Evolutionary conservation across 805 yeast species (phyloP), one percentile per base, ranked within the genome.

Genomic region (Wickerhamomyces sydowiorum): DNA sequence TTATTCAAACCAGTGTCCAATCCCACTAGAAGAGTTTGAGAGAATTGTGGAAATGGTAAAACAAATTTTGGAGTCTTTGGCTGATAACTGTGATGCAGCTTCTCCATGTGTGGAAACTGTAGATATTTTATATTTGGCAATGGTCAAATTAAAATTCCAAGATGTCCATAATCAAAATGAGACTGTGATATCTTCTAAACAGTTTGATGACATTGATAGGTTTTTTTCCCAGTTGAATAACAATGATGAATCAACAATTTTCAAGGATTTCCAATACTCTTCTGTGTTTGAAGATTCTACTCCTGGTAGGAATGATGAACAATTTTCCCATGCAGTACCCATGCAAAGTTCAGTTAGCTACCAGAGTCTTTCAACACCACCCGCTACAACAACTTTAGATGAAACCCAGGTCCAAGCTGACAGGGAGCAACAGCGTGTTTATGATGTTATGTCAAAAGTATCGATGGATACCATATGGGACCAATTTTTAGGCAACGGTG

Each of bases 61-160:
- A 39, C 66, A 69, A 13, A 82, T 86, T 3, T 62, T 87, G 41
- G 69, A 71, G 19, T 76, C 83, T 25, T 65, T 87, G 53, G 65
- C 71, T 22, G 87, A 81, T 37, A 71, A 78, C 33, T 86, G 95
- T 61, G 89, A 82, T 46, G 91, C 95, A 1, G 95, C 96, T 0
- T 62, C 64, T 8, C 77, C 74, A 40, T 86, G 95, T 54, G 69
- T 75, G 30, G 85, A 81, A 46, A 80, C 85, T 24, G 82, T 83
- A 55, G 86, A 83, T 48, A 75, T 84, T 27, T 61, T 87, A 37
- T 71, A 86, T 0, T 80, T 84, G 7, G 96, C 86, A 0, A 81
- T 87, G 13, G 66, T 82, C 14, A 76, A 77, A 53, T 59, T 86
- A 39, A 73, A 71, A 47, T 81, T 60, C 42, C 24, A 28, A 12